Percentiles rank a stretch among this genome's conserved stretches.
Conservation (phyloP, 202 grass and related monocot species). For the Zoysia matrella region DNA sequence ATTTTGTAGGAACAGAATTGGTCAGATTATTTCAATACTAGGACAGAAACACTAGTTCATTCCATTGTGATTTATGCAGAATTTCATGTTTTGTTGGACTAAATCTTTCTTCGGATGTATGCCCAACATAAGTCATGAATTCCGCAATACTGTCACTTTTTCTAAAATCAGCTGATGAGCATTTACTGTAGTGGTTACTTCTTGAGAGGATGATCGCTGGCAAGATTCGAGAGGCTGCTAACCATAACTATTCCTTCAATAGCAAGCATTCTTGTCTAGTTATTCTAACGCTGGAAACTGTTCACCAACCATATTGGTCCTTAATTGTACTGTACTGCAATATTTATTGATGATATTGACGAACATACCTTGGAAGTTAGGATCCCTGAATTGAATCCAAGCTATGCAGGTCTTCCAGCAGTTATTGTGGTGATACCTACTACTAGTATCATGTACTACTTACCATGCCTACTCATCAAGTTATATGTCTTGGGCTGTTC, state of each 20-base stretch:
- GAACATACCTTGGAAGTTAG: constrained; percentile 39
- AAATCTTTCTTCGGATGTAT: neutral
- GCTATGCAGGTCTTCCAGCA: constrained; percentile 31
- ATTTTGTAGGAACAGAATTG: neutral
- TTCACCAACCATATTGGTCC: constrained; percentile 51
- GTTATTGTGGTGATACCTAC: constrained; percentile 36
- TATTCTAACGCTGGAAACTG: constrained; percentile 25
- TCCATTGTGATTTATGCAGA: constrained; percentile 2
- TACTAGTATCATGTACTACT: constrained; percentile 30
- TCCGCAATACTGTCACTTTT: neutral
- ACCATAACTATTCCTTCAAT: constrained; percentile 41
- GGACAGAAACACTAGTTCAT: constrained; percentile 7
- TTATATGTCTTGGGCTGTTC: constrained; percentile 19
- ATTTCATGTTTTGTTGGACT: neutral
- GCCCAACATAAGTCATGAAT: neutral
- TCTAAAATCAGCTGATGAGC: constrained; percentile 15
- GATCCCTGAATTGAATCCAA: constrained; percentile 39
- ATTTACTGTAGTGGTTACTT: neutral
- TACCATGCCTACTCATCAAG: constrained; percentile 12
- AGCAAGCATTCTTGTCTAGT: constrained; percentile 41
- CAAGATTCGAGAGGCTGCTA: constrained; percentile 47
- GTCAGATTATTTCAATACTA: neutral
- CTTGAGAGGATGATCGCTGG: neutral
- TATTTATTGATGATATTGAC: constrained; percentile 45
- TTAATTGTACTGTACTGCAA: constrained; percentile 42